A percentile compares a stretch with the other conserved stretches of the same genome.
Evolutionary conservation across 208 protist species (phyloP).

Genomic region (Porcisia deanei): DNA sequence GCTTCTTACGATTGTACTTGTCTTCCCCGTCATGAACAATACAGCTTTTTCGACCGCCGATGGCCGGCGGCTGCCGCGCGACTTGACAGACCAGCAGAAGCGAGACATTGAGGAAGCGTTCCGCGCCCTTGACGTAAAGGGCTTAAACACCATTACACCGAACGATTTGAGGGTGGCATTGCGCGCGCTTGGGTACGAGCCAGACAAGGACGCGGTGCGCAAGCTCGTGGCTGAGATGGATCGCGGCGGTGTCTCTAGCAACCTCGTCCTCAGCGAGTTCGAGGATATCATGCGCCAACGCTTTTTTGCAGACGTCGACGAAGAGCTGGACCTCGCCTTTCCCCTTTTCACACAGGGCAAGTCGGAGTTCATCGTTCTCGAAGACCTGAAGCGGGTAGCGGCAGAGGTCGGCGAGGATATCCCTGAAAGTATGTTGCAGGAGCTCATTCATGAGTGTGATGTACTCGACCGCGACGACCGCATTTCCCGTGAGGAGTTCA

Average conservation of each 20-base stretch:
- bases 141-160: conserved; percentile 92
- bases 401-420: conserved; percentile 95
- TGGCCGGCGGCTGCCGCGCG: conserved; percentile 66
- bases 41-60: conserved; percentile 50
- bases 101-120: conserved; percentile 96
- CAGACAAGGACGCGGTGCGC: conserved; percentile 92
- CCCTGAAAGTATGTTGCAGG: conserved; percentile 95
- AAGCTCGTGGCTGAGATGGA: conserved; percentile 93
- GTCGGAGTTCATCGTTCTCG: conserved; percentile 95
- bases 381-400: conserved; percentile 96
- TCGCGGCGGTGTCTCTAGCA: conserved; percentile 88
- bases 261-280: conserved; percentile 90
- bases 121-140: conserved; percentile 95
- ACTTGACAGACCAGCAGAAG: conserved; percentile 88
- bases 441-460: conserved; percentile 96
- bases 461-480: conserved; percentile 92
- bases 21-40: conserved; percentile 40
- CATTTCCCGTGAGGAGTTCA: conserved; percentile 95
- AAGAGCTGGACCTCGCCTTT: conserved; percentile 95
- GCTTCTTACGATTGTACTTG: neutral
- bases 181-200: conserved; percentile 95
- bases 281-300: conserved; percentile 91
- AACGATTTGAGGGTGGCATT: conserved; percentile 95
- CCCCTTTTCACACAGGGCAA: conserved; percentile 94
- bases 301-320: conserved; percentile 88